Evolutionary conservation across 768 basidiomycete species (phyloP).

Genomic region (Tylopilus rubrobrunneus): DNA sequence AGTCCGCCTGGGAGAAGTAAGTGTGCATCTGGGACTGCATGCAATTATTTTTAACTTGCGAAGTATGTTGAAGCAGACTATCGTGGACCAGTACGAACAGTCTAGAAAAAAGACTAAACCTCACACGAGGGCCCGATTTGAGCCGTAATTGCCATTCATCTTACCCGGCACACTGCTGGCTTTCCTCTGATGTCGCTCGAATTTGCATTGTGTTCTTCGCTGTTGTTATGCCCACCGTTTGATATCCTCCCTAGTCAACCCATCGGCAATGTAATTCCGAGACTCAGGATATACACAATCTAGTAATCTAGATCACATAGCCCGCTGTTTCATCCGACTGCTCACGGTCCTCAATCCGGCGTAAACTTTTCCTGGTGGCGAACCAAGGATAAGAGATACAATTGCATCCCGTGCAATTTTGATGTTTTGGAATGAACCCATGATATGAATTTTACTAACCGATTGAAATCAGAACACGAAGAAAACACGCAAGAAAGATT

Average conservation of each 20-base stretch:
- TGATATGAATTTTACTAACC: conserved; percentile 91
- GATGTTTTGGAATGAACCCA: conserved; percentile 98
- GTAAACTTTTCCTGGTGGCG: conserved; percentile 92
- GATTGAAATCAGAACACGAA: conserved; percentile 6
- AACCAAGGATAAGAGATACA: conserved; percentile 91
- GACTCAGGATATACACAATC: conserved; percentile 5
- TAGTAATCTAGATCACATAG: conserved; percentile 45
- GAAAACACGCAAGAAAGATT: neutral
- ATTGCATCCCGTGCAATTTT: conserved; percentile 96
- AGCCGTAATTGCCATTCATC: conserved; percentile 3
- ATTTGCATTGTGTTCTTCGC: neutral
- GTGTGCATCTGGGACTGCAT: conserved; percentile 17
- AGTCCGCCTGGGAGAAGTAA: conserved; percentile 56
- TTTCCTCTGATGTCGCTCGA: neutral
- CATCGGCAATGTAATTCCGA: conserved; percentile 8
- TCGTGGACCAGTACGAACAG: conserved; percentile 48
- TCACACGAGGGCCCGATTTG: conserved; percentile 11
- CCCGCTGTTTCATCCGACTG: conserved; percentile 90
- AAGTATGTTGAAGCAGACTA: conserved; percentile 49
- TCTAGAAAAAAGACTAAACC: conserved; percentile 29
- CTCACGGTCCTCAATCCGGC: conserved; percentile 88
- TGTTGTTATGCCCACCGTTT: neutral
- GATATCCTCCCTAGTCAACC: conserved; percentile 4
- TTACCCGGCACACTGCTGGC: neutral
- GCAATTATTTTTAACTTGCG: neutral